These are phyloP conservation scores for Panicum miliaceum DNA, from an alignment of 176 grass and related monocot genomes.

Conservation along the genomic window DNA sequence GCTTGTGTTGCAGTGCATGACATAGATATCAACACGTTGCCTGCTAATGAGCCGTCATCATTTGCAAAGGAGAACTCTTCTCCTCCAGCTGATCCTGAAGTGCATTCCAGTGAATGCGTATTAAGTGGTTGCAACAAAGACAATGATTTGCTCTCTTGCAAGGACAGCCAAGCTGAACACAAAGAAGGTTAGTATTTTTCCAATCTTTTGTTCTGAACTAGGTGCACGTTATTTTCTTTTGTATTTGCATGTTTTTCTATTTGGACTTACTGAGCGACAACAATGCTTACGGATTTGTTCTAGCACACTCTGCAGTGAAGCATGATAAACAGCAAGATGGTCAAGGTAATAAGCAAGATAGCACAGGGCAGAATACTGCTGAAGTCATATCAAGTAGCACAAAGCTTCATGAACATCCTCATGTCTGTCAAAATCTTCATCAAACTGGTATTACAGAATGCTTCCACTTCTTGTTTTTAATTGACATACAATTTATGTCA, in stretches of 20 bases:
- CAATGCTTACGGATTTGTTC: neutral
- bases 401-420: neutral
- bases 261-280: neutral
- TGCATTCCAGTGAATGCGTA: neutral
- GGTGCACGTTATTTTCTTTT: neutral
- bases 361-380: slow-evolving; percentile 2
- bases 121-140: neutral
- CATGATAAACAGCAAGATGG: neutral
- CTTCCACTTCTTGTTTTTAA: neutral
- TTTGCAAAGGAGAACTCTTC: neutral
- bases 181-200: slow-evolving; percentile 26
- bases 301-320: neutral
- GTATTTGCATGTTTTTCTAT: neutral
- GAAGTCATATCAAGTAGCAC: neutral
- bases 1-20: neutral
- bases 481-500: neutral
- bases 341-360: neutral
- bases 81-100: neutral
- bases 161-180: neutral
- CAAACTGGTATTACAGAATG: slow-evolving; percentile 19
- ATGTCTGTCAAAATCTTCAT: neutral
- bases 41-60: neutral
- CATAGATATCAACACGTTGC: slow-evolving; percentile 27
- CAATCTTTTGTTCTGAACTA: neutral
- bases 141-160: neutral